Conservation (phyloP, 768 basidiomycete species). For the Hygrophorus russula region DNA sequence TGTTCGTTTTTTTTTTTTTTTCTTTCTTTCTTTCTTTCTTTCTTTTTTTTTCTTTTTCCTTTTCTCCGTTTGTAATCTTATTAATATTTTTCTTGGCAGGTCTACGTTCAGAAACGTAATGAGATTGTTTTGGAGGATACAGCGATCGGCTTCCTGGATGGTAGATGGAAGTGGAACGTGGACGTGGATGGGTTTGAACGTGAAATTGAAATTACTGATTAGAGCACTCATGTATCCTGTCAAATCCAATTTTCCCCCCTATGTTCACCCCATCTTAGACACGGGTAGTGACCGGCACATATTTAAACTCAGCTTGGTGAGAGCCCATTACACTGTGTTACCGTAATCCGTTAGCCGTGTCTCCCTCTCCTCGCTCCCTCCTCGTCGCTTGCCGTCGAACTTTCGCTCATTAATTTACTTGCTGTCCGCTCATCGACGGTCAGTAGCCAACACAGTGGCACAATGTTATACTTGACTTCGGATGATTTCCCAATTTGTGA, state of each 20-base stretch:
- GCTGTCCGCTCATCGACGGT: background rate
- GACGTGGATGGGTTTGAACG: slow-evolving; percentile 58
- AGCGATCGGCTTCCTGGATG: slow-evolving; percentile 79
- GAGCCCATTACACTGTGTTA: no score
- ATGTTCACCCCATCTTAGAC: no score
- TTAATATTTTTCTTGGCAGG: slow-evolving; percentile 31
- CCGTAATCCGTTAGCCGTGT: no score
- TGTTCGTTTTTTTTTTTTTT: slow-evolving; percentile 29
- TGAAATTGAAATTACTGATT: background rate
- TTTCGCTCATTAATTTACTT: slow-evolving; percentile 26
- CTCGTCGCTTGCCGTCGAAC: slow-evolving; percentile 20
- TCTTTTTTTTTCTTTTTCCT: slow-evolving; percentile 13
- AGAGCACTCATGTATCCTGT: no score
- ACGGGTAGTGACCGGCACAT: no score
- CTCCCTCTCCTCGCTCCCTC: background rate
- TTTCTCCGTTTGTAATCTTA: background rate
- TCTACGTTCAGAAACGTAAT: slow-evolving; percentile 95
- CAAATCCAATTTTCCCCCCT: no score
- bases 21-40: slow-evolving; percentile 25
- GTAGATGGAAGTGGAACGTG: slow-evolving; percentile 75
- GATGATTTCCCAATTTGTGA: slow-evolving; percentile 86
- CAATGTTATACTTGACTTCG: slow-evolving; percentile 83
- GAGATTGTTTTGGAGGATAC: slow-evolving; percentile 94
- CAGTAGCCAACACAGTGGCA: background rate
- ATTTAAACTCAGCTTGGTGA: no score